Conservation (phyloP, 2,329 filamentous ascomycete species). For the Penicillium sp. region DNA sequence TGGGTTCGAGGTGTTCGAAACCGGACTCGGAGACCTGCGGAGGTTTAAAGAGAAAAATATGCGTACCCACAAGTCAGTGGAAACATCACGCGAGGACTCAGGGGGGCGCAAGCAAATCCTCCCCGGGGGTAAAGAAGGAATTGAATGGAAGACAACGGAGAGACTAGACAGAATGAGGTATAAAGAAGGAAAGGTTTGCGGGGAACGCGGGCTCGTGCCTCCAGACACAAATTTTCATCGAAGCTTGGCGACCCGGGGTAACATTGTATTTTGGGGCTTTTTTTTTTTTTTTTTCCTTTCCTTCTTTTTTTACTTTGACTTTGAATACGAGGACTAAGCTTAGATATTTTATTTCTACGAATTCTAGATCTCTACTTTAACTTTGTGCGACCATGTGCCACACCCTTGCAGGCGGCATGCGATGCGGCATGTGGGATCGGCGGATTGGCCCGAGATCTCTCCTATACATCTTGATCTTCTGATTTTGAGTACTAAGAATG, state of each 20-base stretch:
- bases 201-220: conserved; percentile 13
- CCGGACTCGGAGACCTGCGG: conserved; percentile 16
- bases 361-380: neutral
- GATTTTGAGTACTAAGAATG: neutral
- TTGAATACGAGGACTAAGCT: neutral
- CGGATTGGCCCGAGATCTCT: conserved; percentile 9
- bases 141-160: neutral
- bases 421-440: neutral
- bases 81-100: conserved; percentile 18
- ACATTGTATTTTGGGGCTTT: neutral
- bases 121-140: conserved; percentile 1
- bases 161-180: conserved; percentile 14
- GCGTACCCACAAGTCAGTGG: conserved; percentile 17
- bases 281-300: neutral
- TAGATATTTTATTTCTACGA: no score
- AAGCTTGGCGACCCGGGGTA: conserved; percentile 16
- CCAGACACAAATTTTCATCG: conserved; percentile 17
- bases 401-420: conserved; percentile 8
- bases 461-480: neutral
- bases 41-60: conserved; percentile 14
- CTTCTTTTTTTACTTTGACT: neutral
- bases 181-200: conserved; percentile 10
- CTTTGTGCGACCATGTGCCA: neutral
- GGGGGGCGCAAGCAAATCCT: conserved; percentile 10
- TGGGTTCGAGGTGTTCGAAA: neutral